phyloP scores from a whole-genome alignment of 148 eudicot species.

The Persicaria maculosa region DNA sequence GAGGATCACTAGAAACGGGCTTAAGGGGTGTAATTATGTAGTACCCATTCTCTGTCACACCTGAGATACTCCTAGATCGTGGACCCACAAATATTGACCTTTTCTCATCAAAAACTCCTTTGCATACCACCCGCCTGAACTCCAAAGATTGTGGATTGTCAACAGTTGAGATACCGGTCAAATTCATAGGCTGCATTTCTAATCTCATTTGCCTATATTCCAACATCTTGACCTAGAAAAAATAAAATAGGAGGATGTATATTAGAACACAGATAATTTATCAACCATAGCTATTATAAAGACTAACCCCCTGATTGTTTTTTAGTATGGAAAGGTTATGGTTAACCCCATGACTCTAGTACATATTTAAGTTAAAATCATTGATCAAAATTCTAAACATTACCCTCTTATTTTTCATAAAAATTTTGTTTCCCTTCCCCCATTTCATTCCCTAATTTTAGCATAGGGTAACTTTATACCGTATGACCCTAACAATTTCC shows the following conservation, averaged over 20 bases:
- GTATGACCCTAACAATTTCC: too few relatives aligned
- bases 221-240: slow-evolving; percentile 66
- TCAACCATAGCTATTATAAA: not conserved
- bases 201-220: slow-evolving; percentile 68
- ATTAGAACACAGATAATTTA: not conserved
- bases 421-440: too few relatives aligned
- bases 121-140: slow-evolving; percentile 67
- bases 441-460: too few relatives aligned
- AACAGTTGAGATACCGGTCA: slow-evolving; percentile 31
- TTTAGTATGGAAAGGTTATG: too few relatives aligned
- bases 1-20: slow-evolving; percentile 50
- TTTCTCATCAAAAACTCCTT: slow-evolving; percentile 71
- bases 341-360: too few relatives aligned
- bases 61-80: slow-evolving; percentile 97
- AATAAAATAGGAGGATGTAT: slow-evolving; percentile 2
- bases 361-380: too few relatives aligned
- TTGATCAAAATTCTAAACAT: too few relatives aligned
- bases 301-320: not conserved
- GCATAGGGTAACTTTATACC: too few relatives aligned
- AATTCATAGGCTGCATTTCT: slow-evolving; percentile 58
- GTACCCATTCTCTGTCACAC: slow-evolving; percentile 96
- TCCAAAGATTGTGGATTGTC: slow-evolving; percentile 46
- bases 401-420: too few relatives aligned
- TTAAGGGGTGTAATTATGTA: slow-evolving; percentile 76
- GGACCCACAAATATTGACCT: slow-evolving; percentile 83